phyloP scores from a whole-genome alignment of 495 filamentous ascomycete species.

The Monascus purpureus region DNA sequence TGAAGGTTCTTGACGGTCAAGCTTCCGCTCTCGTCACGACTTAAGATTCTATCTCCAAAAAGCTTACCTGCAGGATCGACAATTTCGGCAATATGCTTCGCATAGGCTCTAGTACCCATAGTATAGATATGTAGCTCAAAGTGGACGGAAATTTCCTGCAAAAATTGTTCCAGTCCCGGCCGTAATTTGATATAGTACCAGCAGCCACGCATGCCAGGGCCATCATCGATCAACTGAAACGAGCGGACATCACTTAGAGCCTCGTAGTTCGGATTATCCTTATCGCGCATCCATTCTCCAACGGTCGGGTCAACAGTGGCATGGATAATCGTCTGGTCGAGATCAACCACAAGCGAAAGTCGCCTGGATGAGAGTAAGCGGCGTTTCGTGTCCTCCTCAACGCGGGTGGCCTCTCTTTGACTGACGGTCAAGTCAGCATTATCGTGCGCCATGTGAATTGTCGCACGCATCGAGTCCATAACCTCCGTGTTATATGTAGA shows the following conservation, averaged over 20 bases:
- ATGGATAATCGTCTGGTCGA: slow-evolving; percentile 98
- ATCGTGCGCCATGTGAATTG: slow-evolving; percentile 87
- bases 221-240: slow-evolving; percentile 82
- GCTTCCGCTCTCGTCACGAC: slow-evolving; percentile 89
- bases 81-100: slow-evolving; percentile 78
- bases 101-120: slow-evolving; percentile 95
- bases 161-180: slow-evolving; percentile 75
- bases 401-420: slow-evolving; percentile 55
- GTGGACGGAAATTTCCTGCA: slow-evolving; percentile 61
- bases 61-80: slow-evolving; percentile 82
- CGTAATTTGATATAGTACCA: slow-evolving; percentile 99
- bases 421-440: slow-evolving; percentile 68
- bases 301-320: slow-evolving; percentile 95
- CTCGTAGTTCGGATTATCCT: slow-evolving; percentile 77
- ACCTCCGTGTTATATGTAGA: slow-evolving; percentile 44
- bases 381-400: slow-evolving; percentile 75
- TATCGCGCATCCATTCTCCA: slow-evolving; percentile 85
- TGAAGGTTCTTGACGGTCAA: slow-evolving; percentile 81
- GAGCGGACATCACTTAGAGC: slow-evolving; percentile 73
- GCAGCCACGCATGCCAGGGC: slow-evolving; percentile 54
- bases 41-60: slow-evolving; percentile 90
- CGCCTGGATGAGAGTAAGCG: slow-evolving; percentile 66
- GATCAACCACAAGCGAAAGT: slow-evolving; percentile 87
- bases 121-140: slow-evolving; percentile 98
- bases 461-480: slow-evolving; percentile 59